phyloP scores from a whole-genome alignment of 2,329 filamentous ascomycete genomes.

The Colletotrichum theobromicola region DNA sequence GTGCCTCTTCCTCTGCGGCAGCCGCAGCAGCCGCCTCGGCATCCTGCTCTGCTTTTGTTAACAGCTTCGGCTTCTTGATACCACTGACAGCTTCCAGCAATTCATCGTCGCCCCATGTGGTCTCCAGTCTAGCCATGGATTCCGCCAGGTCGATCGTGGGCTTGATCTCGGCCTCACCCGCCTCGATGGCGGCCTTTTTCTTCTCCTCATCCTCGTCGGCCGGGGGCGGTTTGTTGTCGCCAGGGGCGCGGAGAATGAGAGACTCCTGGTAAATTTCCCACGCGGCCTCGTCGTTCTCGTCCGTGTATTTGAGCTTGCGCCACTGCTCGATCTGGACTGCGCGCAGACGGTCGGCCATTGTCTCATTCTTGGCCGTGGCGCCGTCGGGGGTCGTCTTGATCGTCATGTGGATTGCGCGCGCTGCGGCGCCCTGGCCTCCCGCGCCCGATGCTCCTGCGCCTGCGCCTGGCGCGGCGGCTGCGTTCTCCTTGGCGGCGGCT shows the following conservation, averaged over 20 bases:
- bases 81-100: constrained; percentile 52
- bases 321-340: constrained; percentile 83
- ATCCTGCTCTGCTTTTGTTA: constrained; percentile 30
- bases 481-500: constrained; percentile 38
- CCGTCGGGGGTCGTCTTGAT: constrained; percentile 78
- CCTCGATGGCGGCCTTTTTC: constrained; percentile 24
- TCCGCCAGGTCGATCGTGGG: constrained; percentile 33
- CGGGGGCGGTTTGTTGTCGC: background rate
- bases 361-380: constrained; percentile 69
- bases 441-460: constrained; percentile 35
- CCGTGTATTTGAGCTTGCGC: constrained; percentile 79
- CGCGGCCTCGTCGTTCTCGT: constrained; percentile 78
- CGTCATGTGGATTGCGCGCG: constrained; percentile 84
- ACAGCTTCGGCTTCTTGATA: constrained; percentile 36
- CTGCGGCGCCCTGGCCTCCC: constrained; percentile 52
- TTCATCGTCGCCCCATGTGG: constrained; percentile 48
- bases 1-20: constrained; percentile 29
- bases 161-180: background rate
- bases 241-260: constrained; percentile 58
- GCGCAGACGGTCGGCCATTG: constrained; percentile 77
- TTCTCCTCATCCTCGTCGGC: constrained; percentile 26
- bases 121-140: constrained; percentile 41
- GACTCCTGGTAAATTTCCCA: constrained; percentile 79
- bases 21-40: constrained; percentile 27
- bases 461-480: constrained; percentile 41